phyloP scores from a whole-genome alignment of 805 yeast species.

The Starmerella floris region DNA sequence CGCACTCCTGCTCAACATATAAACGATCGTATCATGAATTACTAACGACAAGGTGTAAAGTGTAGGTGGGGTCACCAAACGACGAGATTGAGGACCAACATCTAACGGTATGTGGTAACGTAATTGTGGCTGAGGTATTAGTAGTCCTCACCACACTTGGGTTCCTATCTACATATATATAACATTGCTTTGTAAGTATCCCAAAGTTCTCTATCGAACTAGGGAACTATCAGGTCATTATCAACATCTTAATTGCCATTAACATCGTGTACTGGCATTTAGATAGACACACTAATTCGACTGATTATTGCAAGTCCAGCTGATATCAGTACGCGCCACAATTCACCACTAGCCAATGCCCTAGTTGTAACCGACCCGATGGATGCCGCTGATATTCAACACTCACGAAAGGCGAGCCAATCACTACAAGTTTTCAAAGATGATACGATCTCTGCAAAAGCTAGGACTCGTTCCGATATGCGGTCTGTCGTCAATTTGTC shows the following conservation, averaged over 20 bases:
- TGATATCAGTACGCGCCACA: background rate
- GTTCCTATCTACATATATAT: background rate
- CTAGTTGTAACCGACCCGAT: slow-evolving; percentile 7
- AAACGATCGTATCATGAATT: too few species aligned
- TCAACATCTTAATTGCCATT: background rate
- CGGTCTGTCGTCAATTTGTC: too few species aligned
- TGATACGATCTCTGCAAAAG: too few species aligned
- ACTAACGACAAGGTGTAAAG: too few species aligned
- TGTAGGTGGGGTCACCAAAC: too few species aligned
- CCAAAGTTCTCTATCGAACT: background rate
- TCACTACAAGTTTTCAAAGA: slow-evolving; percentile 29
- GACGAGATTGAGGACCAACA: too few species aligned
- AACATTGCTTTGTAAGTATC: slow-evolving; percentile 4
- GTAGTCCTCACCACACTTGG: too few species aligned
- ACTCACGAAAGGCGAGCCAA: slow-evolving; percentile 30
- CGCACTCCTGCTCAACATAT: too few species aligned
- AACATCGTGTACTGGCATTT: background rate
- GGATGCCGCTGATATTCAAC: slow-evolving; percentile 17
- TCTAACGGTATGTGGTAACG: too few species aligned
- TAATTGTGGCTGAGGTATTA: too few species aligned
- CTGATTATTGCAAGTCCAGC: background rate
- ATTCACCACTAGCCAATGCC: slow-evolving; percentile 8
- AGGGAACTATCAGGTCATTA: background rate
- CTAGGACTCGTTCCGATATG: too few species aligned
- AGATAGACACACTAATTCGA: background rate